Evolutionary conservation across 2,329 filamentous ascomycete species (phyloP).

Genomic region (Scortechinia acanthostroma): DNA sequence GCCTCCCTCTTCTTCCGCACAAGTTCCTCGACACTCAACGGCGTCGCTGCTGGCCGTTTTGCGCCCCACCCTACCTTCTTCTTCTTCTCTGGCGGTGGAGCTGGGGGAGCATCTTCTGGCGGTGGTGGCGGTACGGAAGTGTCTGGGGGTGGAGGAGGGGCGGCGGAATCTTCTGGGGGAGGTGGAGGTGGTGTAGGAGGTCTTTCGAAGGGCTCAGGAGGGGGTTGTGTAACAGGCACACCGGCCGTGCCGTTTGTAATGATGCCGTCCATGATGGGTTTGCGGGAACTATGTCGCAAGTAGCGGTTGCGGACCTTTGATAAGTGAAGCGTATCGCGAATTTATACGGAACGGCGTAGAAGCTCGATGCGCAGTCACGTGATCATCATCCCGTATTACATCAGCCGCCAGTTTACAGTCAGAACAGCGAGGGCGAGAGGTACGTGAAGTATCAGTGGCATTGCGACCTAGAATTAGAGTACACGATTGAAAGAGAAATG

Average conservation of each 20-base stretch:
- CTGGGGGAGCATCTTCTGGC: background rate
- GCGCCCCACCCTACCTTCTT: constrained; percentile 1
- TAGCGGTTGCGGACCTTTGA: background rate
- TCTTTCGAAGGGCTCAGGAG: background rate
- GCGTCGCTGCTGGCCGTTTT: constrained; percentile 17
- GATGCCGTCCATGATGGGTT: background rate
- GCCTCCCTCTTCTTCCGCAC: constrained; percentile 79
- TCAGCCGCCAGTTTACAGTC: too few relatives aligned
- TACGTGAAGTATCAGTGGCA: background rate
- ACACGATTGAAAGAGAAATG: background rate
- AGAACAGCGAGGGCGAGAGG: too few relatives aligned
- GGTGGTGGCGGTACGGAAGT: background rate
- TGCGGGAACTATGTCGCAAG: background rate
- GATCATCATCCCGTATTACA: too few relatives aligned
- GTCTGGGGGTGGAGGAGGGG: background rate
- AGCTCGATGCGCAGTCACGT: too few relatives aligned
- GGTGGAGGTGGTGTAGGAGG: background rate
- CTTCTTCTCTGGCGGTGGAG: constrained; percentile 12
- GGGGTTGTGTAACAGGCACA: background rate
- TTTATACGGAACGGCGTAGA: too few relatives aligned
- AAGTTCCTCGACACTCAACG: constrained; percentile 79
- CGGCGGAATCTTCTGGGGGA: background rate
- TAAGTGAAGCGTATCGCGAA: too few relatives aligned
- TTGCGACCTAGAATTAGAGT: background rate
- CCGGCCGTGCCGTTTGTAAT: too few relatives aligned